A percentile compares a stretch with the other conserved stretches of the same genome.
These are phyloP conservation scores for Metroxylon sagu DNA, from an alignment of 176 grass and related monocot species.

Conservation along the genomic window DNA sequence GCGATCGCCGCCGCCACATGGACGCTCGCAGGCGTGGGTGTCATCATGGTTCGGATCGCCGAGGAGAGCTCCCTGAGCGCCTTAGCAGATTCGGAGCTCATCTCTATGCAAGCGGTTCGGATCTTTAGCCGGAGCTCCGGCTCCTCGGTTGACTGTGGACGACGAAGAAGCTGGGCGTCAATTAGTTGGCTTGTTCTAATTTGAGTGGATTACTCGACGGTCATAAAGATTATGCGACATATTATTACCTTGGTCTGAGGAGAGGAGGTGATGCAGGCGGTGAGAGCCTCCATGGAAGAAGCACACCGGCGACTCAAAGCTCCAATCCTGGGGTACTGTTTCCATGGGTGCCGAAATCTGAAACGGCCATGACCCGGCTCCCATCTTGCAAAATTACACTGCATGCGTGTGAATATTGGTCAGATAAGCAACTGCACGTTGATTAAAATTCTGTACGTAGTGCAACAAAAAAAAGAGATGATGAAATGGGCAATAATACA, in stretches of 20 bases:
- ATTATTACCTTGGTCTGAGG: conserved; percentile 38
- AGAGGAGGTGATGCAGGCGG: conserved; percentile 34
- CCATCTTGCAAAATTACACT: too few relatives aligned
- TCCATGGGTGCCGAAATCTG: too few relatives aligned
- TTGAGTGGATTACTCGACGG: neutral
- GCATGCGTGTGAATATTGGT: too few relatives aligned
- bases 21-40: conserved; percentile 20
- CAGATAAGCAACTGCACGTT: too few relatives aligned
- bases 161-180: neutral
- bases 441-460: too few relatives aligned
- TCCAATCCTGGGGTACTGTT: too few relatives aligned
- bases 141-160: conserved; percentile 11
- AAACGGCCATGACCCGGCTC: too few relatives aligned
- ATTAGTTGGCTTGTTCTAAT: neutral
- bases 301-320: too few relatives aligned
- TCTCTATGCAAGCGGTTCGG: conserved; percentile 39
- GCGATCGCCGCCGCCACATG: conserved; percentile 40
- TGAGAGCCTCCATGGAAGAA: too few relatives aligned
- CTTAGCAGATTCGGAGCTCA: conserved; percentile 62
- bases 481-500: too few relatives aligned
- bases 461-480: too few relatives aligned
- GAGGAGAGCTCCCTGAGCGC: conserved; percentile 48
- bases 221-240: neutral
- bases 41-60: conserved; percentile 41
- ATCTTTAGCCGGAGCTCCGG: conserved; percentile 35